These are phyloP conservation scores for Leucocoprinus birnbaumii DNA, from an alignment of 768 basidiomycete genomes.

Conservation along the genomic window DNA sequence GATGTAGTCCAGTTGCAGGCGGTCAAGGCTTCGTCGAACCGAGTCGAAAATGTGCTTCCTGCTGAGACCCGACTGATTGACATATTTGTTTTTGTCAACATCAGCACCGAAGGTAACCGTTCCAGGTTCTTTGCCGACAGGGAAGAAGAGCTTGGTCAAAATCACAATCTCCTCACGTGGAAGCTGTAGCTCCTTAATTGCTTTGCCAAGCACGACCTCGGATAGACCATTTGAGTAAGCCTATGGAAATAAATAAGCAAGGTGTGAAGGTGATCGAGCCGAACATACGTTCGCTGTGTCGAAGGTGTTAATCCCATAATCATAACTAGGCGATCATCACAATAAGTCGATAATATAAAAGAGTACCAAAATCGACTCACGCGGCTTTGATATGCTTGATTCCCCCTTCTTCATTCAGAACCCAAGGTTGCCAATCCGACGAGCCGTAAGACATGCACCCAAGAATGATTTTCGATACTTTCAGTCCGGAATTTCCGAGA, in stretches of 20 bases:
- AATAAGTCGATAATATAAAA: background rate
- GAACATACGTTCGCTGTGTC: constrained; percentile 48
- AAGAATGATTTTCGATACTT: constrained; percentile 64
- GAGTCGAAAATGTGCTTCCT: constrained; percentile 72
- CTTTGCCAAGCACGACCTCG: constrained; percentile 67
- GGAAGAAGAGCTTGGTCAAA: constrained; percentile 58
- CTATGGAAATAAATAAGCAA: too few relatives aligned
- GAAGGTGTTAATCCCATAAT: constrained; percentile 62
- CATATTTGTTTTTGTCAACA: constrained; percentile 40
- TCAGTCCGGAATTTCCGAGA: constrained; percentile 50
- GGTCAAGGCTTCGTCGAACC: constrained; percentile 34
- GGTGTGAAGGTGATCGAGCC: too few relatives aligned
- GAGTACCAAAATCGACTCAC: constrained; percentile 25
- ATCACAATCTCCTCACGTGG: constrained; percentile 75
- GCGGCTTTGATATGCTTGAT: constrained; percentile 52
- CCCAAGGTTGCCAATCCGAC: constrained; percentile 49
- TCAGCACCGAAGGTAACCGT: constrained; percentile 12
- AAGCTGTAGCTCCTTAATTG: constrained; percentile 60
- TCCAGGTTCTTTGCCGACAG: constrained; percentile 22
- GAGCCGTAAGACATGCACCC: constrained; percentile 60
- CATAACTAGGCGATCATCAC: too few relatives aligned
- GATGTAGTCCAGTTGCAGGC: background rate
- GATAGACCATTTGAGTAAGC: constrained; percentile 65
- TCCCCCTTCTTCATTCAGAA: constrained; percentile 44
- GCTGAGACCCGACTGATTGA: constrained; percentile 50